Conservation (phyloP, 805 yeast species). For the Pichia manshurica region DNA sequence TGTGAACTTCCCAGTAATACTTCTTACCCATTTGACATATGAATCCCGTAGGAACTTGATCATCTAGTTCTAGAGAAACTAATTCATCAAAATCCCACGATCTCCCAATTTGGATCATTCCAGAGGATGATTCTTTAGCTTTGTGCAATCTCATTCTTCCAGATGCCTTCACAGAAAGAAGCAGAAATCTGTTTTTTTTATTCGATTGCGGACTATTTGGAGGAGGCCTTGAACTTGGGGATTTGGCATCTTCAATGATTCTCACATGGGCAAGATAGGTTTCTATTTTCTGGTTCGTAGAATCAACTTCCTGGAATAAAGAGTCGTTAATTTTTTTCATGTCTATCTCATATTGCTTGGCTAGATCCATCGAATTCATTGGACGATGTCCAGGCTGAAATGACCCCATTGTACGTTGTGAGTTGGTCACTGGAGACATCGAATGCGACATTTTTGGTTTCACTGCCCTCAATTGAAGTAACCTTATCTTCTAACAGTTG, state of each 20-base stretch:
- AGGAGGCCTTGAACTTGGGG: conserved; percentile 67
- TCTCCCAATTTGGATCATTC: conserved; percentile 81
- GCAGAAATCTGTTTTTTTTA: conserved; percentile 59
- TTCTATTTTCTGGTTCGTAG: conserved; percentile 40
- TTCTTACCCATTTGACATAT: conserved; percentile 60
- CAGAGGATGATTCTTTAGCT: conserved; percentile 73
- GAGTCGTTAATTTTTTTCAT: conserved; percentile 41
- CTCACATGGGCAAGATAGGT: conserved; percentile 72
- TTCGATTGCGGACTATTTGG: conserved; percentile 37
- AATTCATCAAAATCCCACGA: conserved; percentile 84
- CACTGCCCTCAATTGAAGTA: conserved; percentile 1
- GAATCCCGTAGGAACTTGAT: conserved; percentile 50
- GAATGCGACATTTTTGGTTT: background rate
- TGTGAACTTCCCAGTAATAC: conserved; percentile 75
- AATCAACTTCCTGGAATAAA: conserved; percentile 44
- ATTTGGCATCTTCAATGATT: conserved; percentile 67
- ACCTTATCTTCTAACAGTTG: too few species aligned
- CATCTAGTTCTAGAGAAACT: conserved; percentile 47
- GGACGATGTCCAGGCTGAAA: conserved; percentile 11
- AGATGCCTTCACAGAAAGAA: conserved; percentile 51
- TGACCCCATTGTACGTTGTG: background rate
- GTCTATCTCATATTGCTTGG: conserved; percentile 55
- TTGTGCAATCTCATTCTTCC: conserved; percentile 75
- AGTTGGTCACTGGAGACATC: background rate
- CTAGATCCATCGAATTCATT: conserved; percentile 33